Evolutionary conservation across 2,329 filamentous ascomycete species (phyloP).

Genomic region (Fusarium bulbicola): DNA sequence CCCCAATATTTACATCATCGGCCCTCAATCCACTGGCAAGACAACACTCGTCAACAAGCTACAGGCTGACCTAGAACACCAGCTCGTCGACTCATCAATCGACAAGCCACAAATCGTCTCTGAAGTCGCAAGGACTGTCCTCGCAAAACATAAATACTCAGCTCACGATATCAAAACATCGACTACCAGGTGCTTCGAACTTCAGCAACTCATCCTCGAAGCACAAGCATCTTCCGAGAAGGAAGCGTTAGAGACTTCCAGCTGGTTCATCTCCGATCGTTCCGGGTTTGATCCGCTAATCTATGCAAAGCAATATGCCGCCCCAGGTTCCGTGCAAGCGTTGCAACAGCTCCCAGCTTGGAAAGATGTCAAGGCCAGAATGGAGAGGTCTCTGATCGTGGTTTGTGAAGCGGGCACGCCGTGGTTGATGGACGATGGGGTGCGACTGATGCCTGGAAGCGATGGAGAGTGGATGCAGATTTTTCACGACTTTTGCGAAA

Average conservation of each 20-base stretch:
- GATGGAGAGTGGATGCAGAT: slow-evolving; percentile 1
- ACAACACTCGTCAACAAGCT: slow-evolving; percentile 53
- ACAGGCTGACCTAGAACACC: slow-evolving; percentile 31
- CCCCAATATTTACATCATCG: slow-evolving; percentile 52
- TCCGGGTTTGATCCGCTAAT: slow-evolving; percentile 55
- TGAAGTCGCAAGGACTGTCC: slow-evolving; percentile 51
- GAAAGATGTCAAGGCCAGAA: slow-evolving; percentile 44
- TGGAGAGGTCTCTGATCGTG: slow-evolving; percentile 48
- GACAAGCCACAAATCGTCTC: slow-evolving; percentile 42
- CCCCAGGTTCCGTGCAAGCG: slow-evolving; percentile 32
- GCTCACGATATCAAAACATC: slow-evolving; percentile 46
- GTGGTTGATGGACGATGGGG: slow-evolving; percentile 25
- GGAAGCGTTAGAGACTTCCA: slow-evolving; percentile 2
- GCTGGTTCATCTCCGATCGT: slow-evolving; percentile 54
- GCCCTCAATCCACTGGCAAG: slow-evolving; percentile 57
- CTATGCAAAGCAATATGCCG: slow-evolving; percentile 48
- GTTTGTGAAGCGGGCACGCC: slow-evolving; percentile 47
- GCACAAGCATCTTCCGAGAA: slow-evolving; percentile 47
- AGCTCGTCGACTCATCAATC: not conserved
- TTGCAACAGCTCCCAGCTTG: slow-evolving; percentile 38
- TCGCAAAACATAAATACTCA: slow-evolving; percentile 46
- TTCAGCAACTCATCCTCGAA: slow-evolving; percentile 51
- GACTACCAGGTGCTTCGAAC: slow-evolving; percentile 42
- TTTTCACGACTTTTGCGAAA: slow-evolving; percentile 8
- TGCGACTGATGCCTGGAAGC: slow-evolving; percentile 27